Evolutionary conservation across 1,284 basidiomycete species (phyloP).

Genomic region (Cutaneotrichosporon sp.): DNA sequence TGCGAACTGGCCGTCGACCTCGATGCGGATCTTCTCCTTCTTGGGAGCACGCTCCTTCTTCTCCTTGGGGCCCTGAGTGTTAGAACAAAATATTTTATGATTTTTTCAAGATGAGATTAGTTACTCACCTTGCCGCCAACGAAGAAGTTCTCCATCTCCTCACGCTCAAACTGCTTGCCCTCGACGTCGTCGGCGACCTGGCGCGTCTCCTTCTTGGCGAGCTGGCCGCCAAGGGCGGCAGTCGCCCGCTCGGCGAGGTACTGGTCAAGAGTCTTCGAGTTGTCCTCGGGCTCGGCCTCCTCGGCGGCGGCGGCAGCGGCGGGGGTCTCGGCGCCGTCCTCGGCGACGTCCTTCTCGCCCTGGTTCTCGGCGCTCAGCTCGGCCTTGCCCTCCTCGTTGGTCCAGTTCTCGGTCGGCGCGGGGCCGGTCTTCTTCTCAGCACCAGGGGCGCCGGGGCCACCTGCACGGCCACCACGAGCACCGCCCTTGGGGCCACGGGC

Average conservation of each 20-base stretch:
- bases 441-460: constrained; percentile 50
- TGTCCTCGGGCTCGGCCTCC: constrained; percentile 83
- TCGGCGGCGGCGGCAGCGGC: constrained; percentile 39
- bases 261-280: constrained; percentile 62
- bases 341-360: constrained; percentile 50
- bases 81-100: background rate
- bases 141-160: constrained; percentile 48
- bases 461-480: constrained; percentile 34
- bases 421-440: constrained; percentile 83
- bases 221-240: constrained; percentile 32
- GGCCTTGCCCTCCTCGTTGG: constrained; percentile 74
- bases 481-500: constrained; percentile 42
- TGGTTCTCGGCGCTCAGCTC: constrained; percentile 65
- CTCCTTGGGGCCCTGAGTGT: constrained; percentile 16
- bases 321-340: constrained; percentile 42
- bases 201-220: constrained; percentile 37
- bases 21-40: constrained; percentile 54
- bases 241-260: constrained; percentile 53
- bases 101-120: background rate
- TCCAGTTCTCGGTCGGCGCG: constrained; percentile 68
- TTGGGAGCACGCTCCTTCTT: constrained; percentile 40
- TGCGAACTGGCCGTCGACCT: constrained; percentile 53
- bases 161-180: constrained; percentile 47
- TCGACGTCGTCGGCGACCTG: constrained; percentile 37
- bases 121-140: constrained; percentile 47